These are phyloP conservation scores for Coemansia sp. DNA, from an alignment of 192 early-diverging fungal species.

Conservation along the genomic window DNA sequence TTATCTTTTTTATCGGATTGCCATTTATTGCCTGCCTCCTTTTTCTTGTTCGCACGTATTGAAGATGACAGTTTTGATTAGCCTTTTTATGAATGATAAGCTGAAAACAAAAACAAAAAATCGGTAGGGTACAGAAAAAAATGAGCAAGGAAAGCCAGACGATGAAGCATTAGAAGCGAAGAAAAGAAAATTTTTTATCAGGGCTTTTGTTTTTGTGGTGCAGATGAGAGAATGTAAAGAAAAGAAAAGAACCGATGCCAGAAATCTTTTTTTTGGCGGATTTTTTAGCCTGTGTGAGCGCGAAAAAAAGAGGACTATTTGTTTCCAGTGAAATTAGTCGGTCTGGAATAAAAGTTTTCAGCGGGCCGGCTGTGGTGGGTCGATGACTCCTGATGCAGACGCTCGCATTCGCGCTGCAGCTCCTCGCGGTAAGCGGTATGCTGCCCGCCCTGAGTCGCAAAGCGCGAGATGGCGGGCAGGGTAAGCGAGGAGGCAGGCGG, in stretches of 20 bases:
- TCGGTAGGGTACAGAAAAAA: background rate
- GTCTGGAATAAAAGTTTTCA: conserved; percentile 2
- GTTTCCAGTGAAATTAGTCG: conserved; percentile 4
- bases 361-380: background rate
- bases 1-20: background rate
- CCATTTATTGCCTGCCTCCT: background rate
- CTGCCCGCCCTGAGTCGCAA: conserved; percentile 2
- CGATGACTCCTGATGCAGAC: conserved; percentile 20
- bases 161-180: no score
- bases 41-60: background rate
- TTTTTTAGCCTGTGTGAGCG: background rate
- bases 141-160: background rate
- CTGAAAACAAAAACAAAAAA: background rate
- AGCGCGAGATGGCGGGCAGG: background rate
- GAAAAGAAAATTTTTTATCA: background rate
- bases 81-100: no score
- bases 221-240: background rate
- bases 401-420: conserved; percentile 46
- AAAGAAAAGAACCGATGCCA: background rate
- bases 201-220: conserved; percentile 5
- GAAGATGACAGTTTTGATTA: no score
- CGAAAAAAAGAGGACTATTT: background rate
- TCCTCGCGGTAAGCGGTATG: conserved; percentile 34
- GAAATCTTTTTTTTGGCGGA: background rate
- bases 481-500: background rate